Evolutionary conservation across 495 filamentous ascomycete genomes (phyloP).

Genomic region (Penicillium egyptiacum): DNA sequence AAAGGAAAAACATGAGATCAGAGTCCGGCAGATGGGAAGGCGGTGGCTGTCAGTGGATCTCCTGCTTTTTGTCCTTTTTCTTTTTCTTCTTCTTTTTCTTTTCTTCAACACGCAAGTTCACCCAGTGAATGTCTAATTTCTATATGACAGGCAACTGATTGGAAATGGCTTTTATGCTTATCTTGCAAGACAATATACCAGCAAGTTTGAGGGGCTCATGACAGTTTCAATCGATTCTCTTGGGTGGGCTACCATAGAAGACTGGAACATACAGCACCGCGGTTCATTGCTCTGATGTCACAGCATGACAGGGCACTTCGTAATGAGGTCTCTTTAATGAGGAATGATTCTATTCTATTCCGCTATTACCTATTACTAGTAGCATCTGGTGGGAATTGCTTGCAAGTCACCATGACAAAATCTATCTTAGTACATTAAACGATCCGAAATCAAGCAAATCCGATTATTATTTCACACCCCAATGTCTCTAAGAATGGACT

Average conservation of each 20-base stretch:
- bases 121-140: slow-evolving; percentile 31
- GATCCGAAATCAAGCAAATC: not conserved
- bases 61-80: slow-evolving; percentile 12
- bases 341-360: not conserved
- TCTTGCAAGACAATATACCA: slow-evolving; percentile 47
- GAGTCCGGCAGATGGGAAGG: slow-evolving; percentile 21
- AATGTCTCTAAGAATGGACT: not conserved
- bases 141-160: slow-evolving; percentile 32
- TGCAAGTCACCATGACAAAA: not conserved
- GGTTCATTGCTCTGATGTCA: slow-evolving; percentile 18
- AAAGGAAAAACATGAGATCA: slow-evolving; percentile 18
- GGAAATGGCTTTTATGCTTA: slow-evolving; percentile 25
- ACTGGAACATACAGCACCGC: slow-evolving; percentile 39
- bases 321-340: not conserved
- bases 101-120: slow-evolving; percentile 33
- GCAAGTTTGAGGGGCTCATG: slow-evolving; percentile 53
- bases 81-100: slow-evolving; percentile 26
- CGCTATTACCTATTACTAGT: not conserved
- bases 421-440: not conserved
- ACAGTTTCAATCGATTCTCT: slow-evolving; percentile 23
- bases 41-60: slow-evolving; percentile 13
- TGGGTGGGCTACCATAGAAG: slow-evolving; percentile 54
- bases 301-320: slow-evolving; percentile 2
- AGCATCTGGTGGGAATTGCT: no score
- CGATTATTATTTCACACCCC: not conserved